Evolutionary conservation across 192 early-diverging fungal genomes (phyloP).

Genomic region (Podila minutissima): DNA sequence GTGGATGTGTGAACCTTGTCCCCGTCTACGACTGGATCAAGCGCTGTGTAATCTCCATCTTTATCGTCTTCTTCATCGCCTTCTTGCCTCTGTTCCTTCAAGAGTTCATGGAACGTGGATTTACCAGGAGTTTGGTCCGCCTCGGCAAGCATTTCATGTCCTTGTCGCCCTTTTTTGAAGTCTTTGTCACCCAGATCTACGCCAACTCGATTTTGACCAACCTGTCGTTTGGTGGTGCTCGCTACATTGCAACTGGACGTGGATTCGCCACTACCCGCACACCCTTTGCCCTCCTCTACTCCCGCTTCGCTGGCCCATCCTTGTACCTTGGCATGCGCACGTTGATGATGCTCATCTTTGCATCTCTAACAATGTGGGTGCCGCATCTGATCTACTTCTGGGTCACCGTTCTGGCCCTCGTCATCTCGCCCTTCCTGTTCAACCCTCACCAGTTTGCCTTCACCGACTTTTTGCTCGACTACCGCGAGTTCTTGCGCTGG

Average conservation of each 20-base stretch:
- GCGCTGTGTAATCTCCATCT: constrained; percentile 76
- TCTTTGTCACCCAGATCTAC: constrained; percentile 82
- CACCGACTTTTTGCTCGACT: constrained; percentile 78
- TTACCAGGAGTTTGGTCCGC: constrained; percentile 68
- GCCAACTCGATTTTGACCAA: constrained; percentile 79
- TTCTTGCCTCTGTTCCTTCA: constrained; percentile 83
- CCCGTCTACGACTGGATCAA: constrained; percentile 80
- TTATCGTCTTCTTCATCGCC: constrained; percentile 76
- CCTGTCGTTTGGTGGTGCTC: constrained; percentile 76
- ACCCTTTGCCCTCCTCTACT: constrained; percentile 75
- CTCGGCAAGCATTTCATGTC: constrained; percentile 80
- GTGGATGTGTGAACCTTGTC: constrained; percentile 74
- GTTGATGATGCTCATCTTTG: constrained; percentile 75
- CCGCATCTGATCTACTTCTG: constrained; percentile 79
- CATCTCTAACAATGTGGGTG: constrained; percentile 71
- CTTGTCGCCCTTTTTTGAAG: constrained; percentile 81
- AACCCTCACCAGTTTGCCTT: constrained; percentile 85
- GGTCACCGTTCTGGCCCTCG: constrained; percentile 77
- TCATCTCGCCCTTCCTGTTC: constrained; percentile 82
- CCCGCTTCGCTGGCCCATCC: constrained; percentile 72
- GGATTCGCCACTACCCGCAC: constrained; percentile 81
- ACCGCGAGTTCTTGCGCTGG: constrained; percentile 81
- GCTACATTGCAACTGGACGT: constrained; percentile 83
- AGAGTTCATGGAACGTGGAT: constrained; percentile 81
- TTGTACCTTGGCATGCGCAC: constrained; percentile 77